Percentiles rank a stretch among this genome's conserved stretches.
Evolutionary conservation across 75 land plant genomes (phyloP).

Genomic region (Cupressus sempervirens): DNA sequence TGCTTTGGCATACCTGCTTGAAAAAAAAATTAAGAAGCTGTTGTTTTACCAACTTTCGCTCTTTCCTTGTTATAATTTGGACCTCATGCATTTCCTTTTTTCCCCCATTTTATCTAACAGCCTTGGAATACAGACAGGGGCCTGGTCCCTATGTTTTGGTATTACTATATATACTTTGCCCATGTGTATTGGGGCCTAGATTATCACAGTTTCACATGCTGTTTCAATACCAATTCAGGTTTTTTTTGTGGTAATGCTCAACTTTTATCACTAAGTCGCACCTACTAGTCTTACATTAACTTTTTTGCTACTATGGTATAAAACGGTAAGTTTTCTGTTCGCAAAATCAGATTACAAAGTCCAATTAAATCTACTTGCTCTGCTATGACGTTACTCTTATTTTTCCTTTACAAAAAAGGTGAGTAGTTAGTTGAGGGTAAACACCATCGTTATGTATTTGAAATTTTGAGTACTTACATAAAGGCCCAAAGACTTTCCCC

Average conservation of each 20-base stretch:
- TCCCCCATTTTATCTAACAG: too few species aligned
- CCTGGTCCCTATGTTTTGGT: too few species aligned
- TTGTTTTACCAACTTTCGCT: background rate
- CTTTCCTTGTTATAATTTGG: too few species aligned
- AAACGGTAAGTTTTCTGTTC: background rate
- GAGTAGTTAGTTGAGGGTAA: background rate
- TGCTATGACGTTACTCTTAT: background rate
- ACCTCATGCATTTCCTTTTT: background rate
- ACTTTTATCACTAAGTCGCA: too few species aligned
- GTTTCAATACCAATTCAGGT: too few species aligned
- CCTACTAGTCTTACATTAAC: background rate
- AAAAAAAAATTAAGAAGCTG: background rate
- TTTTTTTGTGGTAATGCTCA: too few species aligned
- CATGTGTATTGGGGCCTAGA: too few species aligned
- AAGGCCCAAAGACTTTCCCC: background rate
- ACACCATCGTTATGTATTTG: background rate
- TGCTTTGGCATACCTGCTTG: background rate
- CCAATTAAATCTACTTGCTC: background rate
- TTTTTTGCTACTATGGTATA: background rate
- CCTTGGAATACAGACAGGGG: too few species aligned
- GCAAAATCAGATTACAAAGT: background rate
- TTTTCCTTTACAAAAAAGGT: background rate
- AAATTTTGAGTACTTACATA: background rate
- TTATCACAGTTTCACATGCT: too few species aligned
- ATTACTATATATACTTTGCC: too few species aligned